Evolutionary conservation across 2,329 filamentous ascomycete genomes (phyloP), one percentile per base, ranked within the genome.

Genomic region (Myriosclerotinia curreyana): DNA sequence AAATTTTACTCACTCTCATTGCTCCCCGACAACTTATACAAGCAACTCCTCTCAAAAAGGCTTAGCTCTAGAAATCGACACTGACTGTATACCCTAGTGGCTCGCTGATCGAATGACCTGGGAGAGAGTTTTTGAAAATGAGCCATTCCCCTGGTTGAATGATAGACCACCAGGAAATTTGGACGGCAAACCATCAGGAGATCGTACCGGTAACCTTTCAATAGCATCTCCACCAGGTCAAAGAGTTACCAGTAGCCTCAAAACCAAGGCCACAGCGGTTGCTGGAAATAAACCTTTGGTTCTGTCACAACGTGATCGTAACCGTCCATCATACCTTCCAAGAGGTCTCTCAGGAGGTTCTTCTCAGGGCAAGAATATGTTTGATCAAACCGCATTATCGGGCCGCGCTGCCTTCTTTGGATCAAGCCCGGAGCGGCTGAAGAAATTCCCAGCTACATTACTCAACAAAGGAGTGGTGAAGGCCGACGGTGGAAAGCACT

Each of bases 61-160:
- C 12, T 28, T 17, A 49, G 6, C 12, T 49, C 12, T 25, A 28
- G 22, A 25, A 14, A 49, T 15, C 0, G 15, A 25, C 28, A 12
- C 55, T 59, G 5, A 49, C 42, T 36, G 48, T 4, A 36, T 53
- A 22, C 20, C 17, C 25, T 28, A 52, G 59, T 61, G 44, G 59
- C 48, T 54, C 22, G 55, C 55, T 31, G 55, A 59, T 22, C n/a
- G 31, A 36, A 36, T 59, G 20, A 44, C 55, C 11, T 59, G 55
- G 55, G 42, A 59, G 31, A 59, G 5, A 25, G n/a, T 59, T 48
- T 59, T 59, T 22, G 22, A 20, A 36, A 48, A 36, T 17, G 55
- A 48, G 14, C 42, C 42, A 48, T 59, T 59, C 22, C 55, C 55
- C 8, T 59, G 55, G 55, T 48, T 59, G 11, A 36, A 36, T 46